Evolutionary conservation across 2,329 filamentous ascomycete species (phyloP), one percentile per base, ranked within the genome.

Genomic region (Pseudocercospora macadamiae): DNA sequence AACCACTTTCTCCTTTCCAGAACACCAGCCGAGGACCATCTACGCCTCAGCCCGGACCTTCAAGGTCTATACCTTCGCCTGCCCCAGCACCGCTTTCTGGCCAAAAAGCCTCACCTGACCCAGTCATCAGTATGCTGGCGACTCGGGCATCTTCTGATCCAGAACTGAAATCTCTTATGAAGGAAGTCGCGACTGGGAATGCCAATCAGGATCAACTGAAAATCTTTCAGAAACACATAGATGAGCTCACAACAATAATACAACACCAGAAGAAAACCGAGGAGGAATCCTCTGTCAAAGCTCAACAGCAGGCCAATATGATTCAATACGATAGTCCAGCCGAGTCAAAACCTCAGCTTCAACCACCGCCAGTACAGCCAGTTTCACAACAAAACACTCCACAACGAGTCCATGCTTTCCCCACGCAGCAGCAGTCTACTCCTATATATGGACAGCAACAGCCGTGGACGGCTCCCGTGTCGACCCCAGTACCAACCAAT

Each of bases 201-300:
- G 90, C 90, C 0, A 86, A 84, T 10, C 83, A 85, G 34, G 83
- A 86, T 12, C 89, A 95, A 71, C 76, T 95, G 10, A 85, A 86
- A 47, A 84, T 87, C 62, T 95, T 95, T 66, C 90, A 95, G 71
- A 82, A 82, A 49, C 90, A 95, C 39, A 95, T 95, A 62, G 89
- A 92, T 68, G 86, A 91, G 70, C 83, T 95, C 57, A 92, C 88
- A 2, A 70, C 69, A n/a, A 75, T 79, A 47, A 70, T 82, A 16
- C 71, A 75, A 42, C 73, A 71, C 52, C 74, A 79, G 60, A 78
- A 78, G 61, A 62, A 64, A 32, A 62, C 63, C 32, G 60, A 65
- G 23, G 66, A 68, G 26, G 63, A 63, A 39, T 61, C 62, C 4
- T 30, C 55, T 10, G 28, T 59, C 6, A 60, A 54, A 28, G 37